These are phyloP conservation scores for Fraxinus nigra DNA, from an alignment of 305 asterid species.

Conservation along the genomic window DNA sequence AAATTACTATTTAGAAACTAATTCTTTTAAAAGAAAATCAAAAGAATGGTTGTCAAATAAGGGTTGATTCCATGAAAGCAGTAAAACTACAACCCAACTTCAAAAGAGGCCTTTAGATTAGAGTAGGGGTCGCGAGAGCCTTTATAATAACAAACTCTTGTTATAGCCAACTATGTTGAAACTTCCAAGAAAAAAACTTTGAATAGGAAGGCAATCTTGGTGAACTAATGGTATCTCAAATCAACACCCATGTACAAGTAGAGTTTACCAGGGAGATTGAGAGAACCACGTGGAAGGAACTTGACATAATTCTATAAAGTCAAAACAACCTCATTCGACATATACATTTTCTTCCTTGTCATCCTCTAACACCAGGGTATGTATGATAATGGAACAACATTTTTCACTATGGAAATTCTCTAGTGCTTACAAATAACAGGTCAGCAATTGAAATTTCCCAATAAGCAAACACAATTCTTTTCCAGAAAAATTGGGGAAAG, in stretches of 20 bases:
- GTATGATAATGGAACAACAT: not conserved
- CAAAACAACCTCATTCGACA: not conserved
- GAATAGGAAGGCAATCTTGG: not conserved
- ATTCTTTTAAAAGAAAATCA: no score
- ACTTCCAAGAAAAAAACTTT: not conserved
- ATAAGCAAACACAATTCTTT: not conserved
- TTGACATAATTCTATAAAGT: not conserved
- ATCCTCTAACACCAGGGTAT: not conserved
- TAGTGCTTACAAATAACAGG: not conserved
- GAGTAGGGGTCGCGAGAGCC: not conserved
- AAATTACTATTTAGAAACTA: no score
- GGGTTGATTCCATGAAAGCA: not conserved
- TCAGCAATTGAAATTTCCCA: not conserved
- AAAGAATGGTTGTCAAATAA: no score
- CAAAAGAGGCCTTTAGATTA: not conserved
- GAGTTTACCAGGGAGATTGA: not conserved
- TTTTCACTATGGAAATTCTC: not conserved
- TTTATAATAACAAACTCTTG: not conserved
- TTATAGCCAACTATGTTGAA: not conserved
- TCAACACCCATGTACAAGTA: not conserved
- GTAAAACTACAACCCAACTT: not conserved
- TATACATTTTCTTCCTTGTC: not conserved
- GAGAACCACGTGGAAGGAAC: not conserved
- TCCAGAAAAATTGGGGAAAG: not conserved
- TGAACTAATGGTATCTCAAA: not conserved